phyloP scores from a whole-genome alignment of 805 yeast genomes.

The Metschnikowia noctiluminum region DNA sequence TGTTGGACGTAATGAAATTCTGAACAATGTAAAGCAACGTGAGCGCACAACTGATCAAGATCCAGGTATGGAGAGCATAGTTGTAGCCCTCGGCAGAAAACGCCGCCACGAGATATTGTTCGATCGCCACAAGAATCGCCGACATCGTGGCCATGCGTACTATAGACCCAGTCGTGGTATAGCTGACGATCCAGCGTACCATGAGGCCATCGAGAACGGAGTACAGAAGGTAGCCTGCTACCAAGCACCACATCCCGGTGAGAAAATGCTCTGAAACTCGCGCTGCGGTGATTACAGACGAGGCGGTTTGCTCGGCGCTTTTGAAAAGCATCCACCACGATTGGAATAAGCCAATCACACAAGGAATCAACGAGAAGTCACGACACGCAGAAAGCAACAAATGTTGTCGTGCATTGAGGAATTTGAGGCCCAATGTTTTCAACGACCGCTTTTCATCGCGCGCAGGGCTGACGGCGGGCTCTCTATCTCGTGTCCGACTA shows the following conservation, averaged over 20 bases:
- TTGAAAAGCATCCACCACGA: slow-evolving; percentile 39
- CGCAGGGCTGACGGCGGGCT: slow-evolving; percentile 12
- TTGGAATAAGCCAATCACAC: slow-evolving; percentile 51
- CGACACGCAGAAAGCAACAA: slow-evolving; percentile 73
- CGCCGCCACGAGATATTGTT: slow-evolving; percentile 62
- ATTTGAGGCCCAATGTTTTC: slow-evolving; percentile 64
- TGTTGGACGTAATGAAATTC: slow-evolving; percentile 79
- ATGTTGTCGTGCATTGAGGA: slow-evolving; percentile 74
- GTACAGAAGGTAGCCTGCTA: slow-evolving; percentile 79
- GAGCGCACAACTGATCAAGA: slow-evolving; percentile 77
- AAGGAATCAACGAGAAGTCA: slow-evolving; percentile 70
- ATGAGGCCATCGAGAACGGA: slow-evolving; percentile 84
- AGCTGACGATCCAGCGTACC: slow-evolving; percentile 91
- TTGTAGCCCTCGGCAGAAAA: slow-evolving; percentile 64
- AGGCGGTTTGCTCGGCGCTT: slow-evolving; percentile 11
- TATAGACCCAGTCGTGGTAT: slow-evolving; percentile 84
- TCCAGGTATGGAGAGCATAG: slow-evolving; percentile 86
- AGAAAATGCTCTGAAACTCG: slow-evolving; percentile 74
- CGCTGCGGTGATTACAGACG: slow-evolving; percentile 46
- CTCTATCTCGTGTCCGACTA: slow-evolving; percentile 7
- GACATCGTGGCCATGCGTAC: slow-evolving; percentile 83
- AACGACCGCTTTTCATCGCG: slow-evolving; percentile 23
- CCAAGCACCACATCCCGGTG: slow-evolving; percentile 91
- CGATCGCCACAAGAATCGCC: slow-evolving; percentile 63
- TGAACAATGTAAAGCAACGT: slow-evolving; percentile 81